Conservation (phyloP, 768 basidiomycete genomes). For the Phaeotremella skinneri region DNA sequence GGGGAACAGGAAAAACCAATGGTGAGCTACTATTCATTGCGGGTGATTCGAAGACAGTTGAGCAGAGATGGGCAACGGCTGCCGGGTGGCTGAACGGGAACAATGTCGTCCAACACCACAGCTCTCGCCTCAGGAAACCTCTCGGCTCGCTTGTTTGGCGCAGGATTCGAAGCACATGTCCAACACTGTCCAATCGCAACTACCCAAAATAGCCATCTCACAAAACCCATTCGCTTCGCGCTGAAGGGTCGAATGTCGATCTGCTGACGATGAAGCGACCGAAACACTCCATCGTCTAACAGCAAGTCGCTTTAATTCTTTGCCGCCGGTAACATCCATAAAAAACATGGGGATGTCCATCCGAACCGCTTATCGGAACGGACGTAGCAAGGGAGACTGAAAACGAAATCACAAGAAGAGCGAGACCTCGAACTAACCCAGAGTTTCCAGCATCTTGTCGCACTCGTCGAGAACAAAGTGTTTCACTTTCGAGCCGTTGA, state of each 20-base stretch:
- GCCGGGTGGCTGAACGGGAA: background rate
- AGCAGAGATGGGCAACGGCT: background rate
- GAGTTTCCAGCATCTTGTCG: conserved; percentile 99
- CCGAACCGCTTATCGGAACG: background rate
- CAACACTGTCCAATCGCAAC: too few species aligned
- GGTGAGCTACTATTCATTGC: background rate
- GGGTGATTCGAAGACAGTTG: background rate
- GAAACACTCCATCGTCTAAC: conserved; percentile 27
- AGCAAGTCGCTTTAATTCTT: background rate
- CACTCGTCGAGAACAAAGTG: conserved; percentile 99
- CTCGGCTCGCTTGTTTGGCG: too few species aligned
- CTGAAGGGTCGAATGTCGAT: conserved; percentile 1
- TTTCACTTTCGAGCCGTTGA: conserved; percentile 89
- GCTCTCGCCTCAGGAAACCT: too few species aligned
- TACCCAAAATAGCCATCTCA: background rate
- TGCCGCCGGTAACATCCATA: background rate
- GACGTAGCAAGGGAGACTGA: conserved; percentile 57
- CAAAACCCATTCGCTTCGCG: background rate
- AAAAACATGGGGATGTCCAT: background rate
- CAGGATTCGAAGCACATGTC: too few species aligned
- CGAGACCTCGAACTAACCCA: conserved; percentile 76
- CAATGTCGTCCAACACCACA: background rate
- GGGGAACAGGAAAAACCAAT: conserved; percentile 3
- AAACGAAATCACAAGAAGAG: conserved; percentile 23
- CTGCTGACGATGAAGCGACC: conserved; percentile 26